These are phyloP conservation scores for Sclerotinia subarctica DNA, from an alignment of 2,329 filamentous ascomycete species.

Conservation along the genomic window DNA sequence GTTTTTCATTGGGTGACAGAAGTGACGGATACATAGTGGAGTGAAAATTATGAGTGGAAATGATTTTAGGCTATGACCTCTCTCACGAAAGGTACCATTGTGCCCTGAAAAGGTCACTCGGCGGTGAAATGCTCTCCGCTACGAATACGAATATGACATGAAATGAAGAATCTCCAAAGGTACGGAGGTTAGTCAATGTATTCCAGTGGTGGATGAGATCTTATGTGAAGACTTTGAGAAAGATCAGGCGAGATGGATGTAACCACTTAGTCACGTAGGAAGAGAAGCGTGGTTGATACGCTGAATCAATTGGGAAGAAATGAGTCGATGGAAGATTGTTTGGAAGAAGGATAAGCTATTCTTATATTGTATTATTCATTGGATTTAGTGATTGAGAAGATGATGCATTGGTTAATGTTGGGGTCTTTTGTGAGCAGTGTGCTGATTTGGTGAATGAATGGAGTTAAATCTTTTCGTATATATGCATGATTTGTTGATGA, in stretches of 20 bases:
- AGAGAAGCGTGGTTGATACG: no score
- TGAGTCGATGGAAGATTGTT: no score
- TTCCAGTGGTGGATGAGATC: no score
- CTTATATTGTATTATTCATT: background rate
- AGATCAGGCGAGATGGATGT: no score
- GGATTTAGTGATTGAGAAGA: background rate
- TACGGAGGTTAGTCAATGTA: no score
- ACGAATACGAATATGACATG: conserved; percentile 68
- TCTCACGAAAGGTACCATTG: conserved; percentile 82
- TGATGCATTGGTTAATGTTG: background rate
- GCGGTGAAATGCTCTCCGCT: conserved; percentile 98
- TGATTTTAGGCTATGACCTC: conserved; percentile 30
- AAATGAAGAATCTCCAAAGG: no score
- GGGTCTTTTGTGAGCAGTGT: background rate
- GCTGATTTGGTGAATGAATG: background rate
- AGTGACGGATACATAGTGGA: no score
- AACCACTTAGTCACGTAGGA: background rate
- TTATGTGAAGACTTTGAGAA: no score
- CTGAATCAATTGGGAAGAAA: background rate
- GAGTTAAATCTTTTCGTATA: background rate
- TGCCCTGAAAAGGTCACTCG: conserved; percentile 98
- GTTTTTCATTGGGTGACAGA: no score
- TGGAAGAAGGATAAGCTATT: background rate
- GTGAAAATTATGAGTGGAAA: no score
- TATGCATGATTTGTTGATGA: background rate